Percentiles rank a stretch among this genome's conserved stretches.
These are phyloP conservation scores for Botrytis sinoallii DNA, from an alignment of 2,329 filamentous ascomycete genomes.

Conservation along the genomic window DNA sequence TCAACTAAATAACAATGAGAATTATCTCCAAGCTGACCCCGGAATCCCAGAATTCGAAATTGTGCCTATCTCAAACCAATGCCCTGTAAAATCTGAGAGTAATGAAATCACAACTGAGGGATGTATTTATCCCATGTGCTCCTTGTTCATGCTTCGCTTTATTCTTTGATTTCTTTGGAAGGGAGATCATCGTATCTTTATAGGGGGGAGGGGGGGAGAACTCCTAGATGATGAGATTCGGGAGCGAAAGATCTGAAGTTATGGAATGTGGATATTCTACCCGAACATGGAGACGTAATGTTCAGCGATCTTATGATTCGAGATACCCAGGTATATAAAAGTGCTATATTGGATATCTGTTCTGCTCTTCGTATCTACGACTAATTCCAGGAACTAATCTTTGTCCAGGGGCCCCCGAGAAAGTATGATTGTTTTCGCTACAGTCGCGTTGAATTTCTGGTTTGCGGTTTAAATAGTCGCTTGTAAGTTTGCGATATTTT, in stretches of 20 bases:
- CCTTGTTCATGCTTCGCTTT: too few species aligned
- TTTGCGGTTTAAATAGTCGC: accelerated
- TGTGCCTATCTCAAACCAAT: accelerated
- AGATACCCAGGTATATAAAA: not conserved
- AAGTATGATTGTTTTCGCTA: not conserved
- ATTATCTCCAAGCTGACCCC: not conserved
- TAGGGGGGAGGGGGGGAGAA: not conserved
- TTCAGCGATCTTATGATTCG: not conserved
- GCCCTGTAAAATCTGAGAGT: accelerated
- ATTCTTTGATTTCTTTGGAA: not conserved
- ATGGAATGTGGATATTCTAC: not conserved
- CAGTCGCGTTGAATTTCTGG: accelerated
- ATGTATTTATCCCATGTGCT: too few species aligned
- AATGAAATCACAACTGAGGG: not conserved
- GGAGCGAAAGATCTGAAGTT: not conserved
- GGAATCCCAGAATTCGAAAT: too few species aligned
- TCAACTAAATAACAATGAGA: not conserved
- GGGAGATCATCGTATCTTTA: accelerated
- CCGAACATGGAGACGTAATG: too few species aligned
- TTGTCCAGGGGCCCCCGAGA: not conserved
- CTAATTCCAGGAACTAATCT: too few species aligned
- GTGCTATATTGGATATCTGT: too few species aligned
- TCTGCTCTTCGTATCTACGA: not conserved
- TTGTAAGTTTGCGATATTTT: accelerated
- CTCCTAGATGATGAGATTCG: accelerated